These are phyloP conservation scores for Lumnitzera racemosa DNA, from an alignment of 345 rosid species.

Conservation along the genomic window DNA sequence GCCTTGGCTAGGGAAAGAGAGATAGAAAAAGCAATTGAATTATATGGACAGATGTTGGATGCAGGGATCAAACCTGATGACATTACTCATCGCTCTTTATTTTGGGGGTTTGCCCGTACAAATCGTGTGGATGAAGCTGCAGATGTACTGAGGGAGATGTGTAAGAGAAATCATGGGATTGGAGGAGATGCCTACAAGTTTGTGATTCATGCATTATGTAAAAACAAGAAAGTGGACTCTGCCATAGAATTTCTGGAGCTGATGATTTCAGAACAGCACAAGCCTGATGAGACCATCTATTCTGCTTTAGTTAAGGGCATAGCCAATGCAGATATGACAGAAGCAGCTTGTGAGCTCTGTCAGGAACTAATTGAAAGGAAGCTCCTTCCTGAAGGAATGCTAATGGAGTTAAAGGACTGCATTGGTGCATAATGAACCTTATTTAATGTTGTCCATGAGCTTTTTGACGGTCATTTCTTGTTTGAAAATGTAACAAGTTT, in stretches of 20 bases:
- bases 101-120: slow-evolving; percentile 59
- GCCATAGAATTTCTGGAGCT: slow-evolving; percentile 64
- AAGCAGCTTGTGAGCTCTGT: slow-evolving; percentile 50
- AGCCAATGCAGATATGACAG: slow-evolving; percentile 54
- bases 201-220: slow-evolving; percentile 55
- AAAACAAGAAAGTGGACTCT: slow-evolving; percentile 40
- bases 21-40: slow-evolving; percentile 42
- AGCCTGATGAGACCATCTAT: slow-evolving; percentile 42
- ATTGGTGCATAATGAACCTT: neutral
- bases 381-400: slow-evolving; percentile 11
- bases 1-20: slow-evolving; percentile 47
- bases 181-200: slow-evolving; percentile 39
- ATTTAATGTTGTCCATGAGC: neutral
- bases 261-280: slow-evolving; percentile 46
- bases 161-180: slow-evolving; percentile 36
- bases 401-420: neutral
- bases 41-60: slow-evolving; percentile 48
- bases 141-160: slow-evolving; percentile 49
- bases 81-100: slow-evolving; percentile 54
- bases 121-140: slow-evolving; percentile 46
- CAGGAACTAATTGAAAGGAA: slow-evolving; percentile 39
- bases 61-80: slow-evolving; percentile 61
- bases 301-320: slow-evolving; percentile 36
- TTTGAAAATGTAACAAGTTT: neutral
- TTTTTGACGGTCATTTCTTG: neutral